Evolutionary conservation across 192 early-diverging fungal genomes (phyloP).

Genomic region (Linnemannia hyalina): DNA sequence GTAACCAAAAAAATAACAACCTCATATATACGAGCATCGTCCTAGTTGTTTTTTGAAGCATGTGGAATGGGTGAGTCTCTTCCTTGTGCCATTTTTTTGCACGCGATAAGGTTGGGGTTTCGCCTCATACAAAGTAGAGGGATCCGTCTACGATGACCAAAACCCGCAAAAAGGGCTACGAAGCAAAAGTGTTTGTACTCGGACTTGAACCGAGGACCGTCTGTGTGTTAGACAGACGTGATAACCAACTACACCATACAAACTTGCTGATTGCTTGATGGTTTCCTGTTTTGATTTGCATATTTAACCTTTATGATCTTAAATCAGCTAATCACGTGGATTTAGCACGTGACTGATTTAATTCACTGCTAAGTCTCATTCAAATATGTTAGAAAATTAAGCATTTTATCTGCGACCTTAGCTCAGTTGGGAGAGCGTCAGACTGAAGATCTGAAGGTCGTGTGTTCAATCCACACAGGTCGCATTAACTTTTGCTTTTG

Average conservation of each 20-base stretch:
- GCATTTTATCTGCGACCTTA: slow-evolving; percentile 19
- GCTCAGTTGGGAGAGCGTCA: slow-evolving; percentile 66
- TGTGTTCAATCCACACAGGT: slow-evolving; percentile 60
- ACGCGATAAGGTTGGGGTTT: background rate
- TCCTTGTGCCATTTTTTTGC: background rate
- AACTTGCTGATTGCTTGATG: slow-evolving; percentile 10
- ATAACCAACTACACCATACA: slow-evolving; percentile 60
- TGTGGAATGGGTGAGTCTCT: too few relatives aligned
- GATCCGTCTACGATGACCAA: too few relatives aligned
- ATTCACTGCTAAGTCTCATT: too few relatives aligned
- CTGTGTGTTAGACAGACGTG: slow-evolving; percentile 60
- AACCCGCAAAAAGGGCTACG: too few relatives aligned
- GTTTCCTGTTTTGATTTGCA: too few relatives aligned
- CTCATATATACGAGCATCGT: background rate
- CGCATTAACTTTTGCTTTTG: slow-evolving; percentile 18
- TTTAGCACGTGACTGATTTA: too few relatives aligned
- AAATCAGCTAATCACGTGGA: too few relatives aligned
- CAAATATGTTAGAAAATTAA: background rate
- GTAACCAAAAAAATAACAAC: background rate
- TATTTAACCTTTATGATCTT: too few relatives aligned
- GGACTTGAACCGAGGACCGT: slow-evolving; percentile 60
- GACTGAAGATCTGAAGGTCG: slow-evolving; percentile 70
- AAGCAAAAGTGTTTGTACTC: slow-evolving; percentile 52
- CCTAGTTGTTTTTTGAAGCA: too few relatives aligned
- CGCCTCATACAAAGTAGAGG: too few relatives aligned